Conservation (phyloP, 1,139 yeast genomes). For the Kodamaea derodonti region DNA sequence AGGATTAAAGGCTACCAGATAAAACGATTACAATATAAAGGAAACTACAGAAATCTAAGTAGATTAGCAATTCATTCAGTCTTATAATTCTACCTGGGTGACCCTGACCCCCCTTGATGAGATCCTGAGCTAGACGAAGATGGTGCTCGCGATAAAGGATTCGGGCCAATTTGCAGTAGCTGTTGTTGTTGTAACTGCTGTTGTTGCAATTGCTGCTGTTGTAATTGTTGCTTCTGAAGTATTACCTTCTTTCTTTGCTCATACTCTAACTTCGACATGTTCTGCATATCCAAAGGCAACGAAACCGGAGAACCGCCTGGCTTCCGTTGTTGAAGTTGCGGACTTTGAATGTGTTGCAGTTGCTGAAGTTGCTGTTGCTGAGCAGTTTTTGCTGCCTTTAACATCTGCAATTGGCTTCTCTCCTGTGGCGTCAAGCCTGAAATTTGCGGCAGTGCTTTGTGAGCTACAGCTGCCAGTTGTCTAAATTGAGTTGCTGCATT, state of each 20-base stretch:
- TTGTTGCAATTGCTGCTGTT: slow-evolving; percentile 25
- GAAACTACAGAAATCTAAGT: too few species aligned
- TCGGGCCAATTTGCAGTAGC: slow-evolving; percentile 7
- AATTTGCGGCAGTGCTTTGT: slow-evolving; percentile 19
- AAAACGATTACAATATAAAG: background rate
- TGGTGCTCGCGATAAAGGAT: slow-evolving; percentile 2
- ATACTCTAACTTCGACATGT: slow-evolving; percentile 25
- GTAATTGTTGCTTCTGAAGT: slow-evolving; percentile 3
- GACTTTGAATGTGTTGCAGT: slow-evolving; percentile 4
- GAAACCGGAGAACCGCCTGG: slow-evolving; percentile 2
- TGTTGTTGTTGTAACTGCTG: slow-evolving; percentile 19
- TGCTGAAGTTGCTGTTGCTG: slow-evolving; percentile 26
- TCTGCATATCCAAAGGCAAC: slow-evolving; percentile 16
- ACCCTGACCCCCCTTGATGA: background rate
- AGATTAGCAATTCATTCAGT: slow-evolving; percentile 2
- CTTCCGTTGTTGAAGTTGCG: slow-evolving; percentile 7
- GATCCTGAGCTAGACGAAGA: slow-evolving; percentile 1
- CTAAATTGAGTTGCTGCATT: slow-evolving; percentile 1
- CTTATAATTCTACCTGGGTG: slow-evolving; percentile 1
- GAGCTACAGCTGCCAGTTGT: background rate
- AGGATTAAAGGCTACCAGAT: background rate
- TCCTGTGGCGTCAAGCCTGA: slow-evolving; percentile 35
- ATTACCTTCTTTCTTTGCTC: slow-evolving; percentile 23
- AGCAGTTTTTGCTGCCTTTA: slow-evolving; percentile 32
- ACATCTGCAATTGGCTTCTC: slow-evolving; percentile 34